phyloP scores from a whole-genome alignment of 805 yeast genomes.

The Metschnikowia vanudenii region DNA sequence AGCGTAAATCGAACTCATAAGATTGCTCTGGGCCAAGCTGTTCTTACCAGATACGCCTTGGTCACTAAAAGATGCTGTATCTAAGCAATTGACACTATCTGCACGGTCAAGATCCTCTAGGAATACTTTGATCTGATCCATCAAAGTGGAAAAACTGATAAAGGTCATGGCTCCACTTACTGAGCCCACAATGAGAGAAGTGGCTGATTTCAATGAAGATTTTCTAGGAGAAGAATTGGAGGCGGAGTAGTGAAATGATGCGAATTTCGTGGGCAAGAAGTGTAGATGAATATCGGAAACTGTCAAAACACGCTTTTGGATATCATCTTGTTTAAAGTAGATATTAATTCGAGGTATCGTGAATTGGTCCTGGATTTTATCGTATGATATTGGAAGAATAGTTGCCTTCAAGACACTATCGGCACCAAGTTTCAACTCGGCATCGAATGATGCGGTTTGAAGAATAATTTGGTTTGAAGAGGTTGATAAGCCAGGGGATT shows the following conservation, averaged over 20 bases:
- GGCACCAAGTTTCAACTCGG: constrained; percentile 24
- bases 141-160: neutral
- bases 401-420: constrained; percentile 22
- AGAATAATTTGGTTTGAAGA: constrained; percentile 27
- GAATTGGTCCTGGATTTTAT: constrained; percentile 32
- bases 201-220: neutral
- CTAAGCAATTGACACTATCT: constrained; percentile 4
- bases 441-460: constrained; percentile 40
- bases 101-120: neutral
- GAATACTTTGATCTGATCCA: neutral
- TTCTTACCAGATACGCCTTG: neutral
- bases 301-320: constrained; percentile 19
- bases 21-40: neutral
- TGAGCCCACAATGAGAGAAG: constrained; percentile 17
- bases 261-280: constrained; percentile 27
- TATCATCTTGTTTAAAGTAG: neutral
- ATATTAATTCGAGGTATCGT: constrained; percentile 31
- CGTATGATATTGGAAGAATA: constrained; percentile 46
- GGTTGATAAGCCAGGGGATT: neutral
- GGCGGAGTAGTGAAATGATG: constrained; percentile 6
- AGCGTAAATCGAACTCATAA: constrained; percentile 12
- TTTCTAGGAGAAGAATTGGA: constrained; percentile 4
- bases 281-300: constrained; percentile 27
- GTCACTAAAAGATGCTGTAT: neutral
- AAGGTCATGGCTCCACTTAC: constrained; percentile 13